phyloP scores from a whole-genome alignment of 805 yeast genomes.

The Saturnispora besseyi region DNA sequence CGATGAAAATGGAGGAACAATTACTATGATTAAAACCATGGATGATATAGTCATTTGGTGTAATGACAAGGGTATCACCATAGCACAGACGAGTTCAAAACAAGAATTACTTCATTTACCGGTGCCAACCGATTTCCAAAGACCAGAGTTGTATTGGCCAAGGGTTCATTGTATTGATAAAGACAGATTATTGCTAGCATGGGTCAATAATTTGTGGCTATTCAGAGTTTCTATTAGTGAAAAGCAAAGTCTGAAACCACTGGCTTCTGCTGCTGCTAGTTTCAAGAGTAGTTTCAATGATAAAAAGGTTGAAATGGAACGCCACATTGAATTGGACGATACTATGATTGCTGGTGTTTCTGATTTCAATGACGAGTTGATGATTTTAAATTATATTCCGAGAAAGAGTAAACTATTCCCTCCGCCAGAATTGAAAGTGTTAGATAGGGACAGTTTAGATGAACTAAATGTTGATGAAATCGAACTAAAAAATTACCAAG shows the following conservation, averaged over 20 bases:
- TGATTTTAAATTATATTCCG: constrained; percentile 47
- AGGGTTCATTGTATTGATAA: constrained; percentile 56
- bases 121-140: constrained; percentile 45
- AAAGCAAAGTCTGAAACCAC: constrained; percentile 12
- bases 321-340: constrained; percentile 39
- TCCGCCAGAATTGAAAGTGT: constrained; percentile 68
- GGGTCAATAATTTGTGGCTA: constrained; percentile 78
- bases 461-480: constrained; percentile 76
- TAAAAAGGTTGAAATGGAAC: constrained; percentile 36
- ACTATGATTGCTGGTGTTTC: constrained; percentile 68
- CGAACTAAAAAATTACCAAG: constrained; percentile 45
- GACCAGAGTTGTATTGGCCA: constrained; percentile 83
- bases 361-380: constrained; percentile 57
- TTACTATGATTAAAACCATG: constrained; percentile 55
- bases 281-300: constrained; percentile 35
- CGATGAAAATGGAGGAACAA: constrained; percentile 56
- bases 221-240: constrained; percentile 15
- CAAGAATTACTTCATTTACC: constrained; percentile 42
- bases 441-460: constrained; percentile 56
- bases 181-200: constrained; percentile 64
- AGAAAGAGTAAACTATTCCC: constrained; percentile 15
- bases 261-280: constrained; percentile 47
- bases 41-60: constrained; percentile 73
- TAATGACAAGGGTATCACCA: constrained; percentile 69
- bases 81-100: constrained; percentile 49